phyloP scores from a whole-genome alignment of 208 protist species.

The Leishmania gerbilli region DNA sequence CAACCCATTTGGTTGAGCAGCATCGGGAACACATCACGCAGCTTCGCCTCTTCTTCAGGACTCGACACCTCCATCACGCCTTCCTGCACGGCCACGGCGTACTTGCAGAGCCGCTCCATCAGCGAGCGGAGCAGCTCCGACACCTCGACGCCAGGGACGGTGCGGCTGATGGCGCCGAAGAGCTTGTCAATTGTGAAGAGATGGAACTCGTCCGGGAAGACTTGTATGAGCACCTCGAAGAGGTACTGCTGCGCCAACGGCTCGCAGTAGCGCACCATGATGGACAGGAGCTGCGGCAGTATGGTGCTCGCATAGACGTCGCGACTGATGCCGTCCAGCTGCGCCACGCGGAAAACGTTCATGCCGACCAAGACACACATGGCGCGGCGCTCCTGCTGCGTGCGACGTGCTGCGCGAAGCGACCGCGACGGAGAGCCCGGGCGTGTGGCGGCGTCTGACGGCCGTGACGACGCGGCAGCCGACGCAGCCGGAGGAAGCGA shows the following conservation, averaged over 20 bases:
- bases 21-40: constrained; percentile 45
- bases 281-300: constrained; percentile 87
- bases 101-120: constrained; percentile 91
- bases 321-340: constrained; percentile 95
- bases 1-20: constrained; percentile 45
- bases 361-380: constrained; percentile 97
- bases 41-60: constrained; percentile 43
- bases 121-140: constrained; percentile 82
- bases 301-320: constrained; percentile 89
- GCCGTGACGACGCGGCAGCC: not conserved
- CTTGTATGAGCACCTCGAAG: constrained; percentile 98
- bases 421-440: constrained; percentile 35
- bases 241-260: constrained; percentile 98
- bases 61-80: constrained; percentile 26
- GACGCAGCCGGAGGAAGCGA: not conserved
- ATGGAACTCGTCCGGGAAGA: constrained; percentile 99
- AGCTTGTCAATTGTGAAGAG: constrained; percentile 93
- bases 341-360: constrained; percentile 96
- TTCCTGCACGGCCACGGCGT: constrained; percentile 50
- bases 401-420: constrained; percentile 38
- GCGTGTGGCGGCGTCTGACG: not conserved
- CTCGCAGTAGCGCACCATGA: constrained; percentile 96
- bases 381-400: constrained; percentile 94
- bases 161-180: constrained; percentile 59
- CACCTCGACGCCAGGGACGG: constrained; percentile 92